These are phyloP conservation scores for Tremella fuciformis DNA, from an alignment of 768 basidiomycete species.

Conservation along the genomic window DNA sequence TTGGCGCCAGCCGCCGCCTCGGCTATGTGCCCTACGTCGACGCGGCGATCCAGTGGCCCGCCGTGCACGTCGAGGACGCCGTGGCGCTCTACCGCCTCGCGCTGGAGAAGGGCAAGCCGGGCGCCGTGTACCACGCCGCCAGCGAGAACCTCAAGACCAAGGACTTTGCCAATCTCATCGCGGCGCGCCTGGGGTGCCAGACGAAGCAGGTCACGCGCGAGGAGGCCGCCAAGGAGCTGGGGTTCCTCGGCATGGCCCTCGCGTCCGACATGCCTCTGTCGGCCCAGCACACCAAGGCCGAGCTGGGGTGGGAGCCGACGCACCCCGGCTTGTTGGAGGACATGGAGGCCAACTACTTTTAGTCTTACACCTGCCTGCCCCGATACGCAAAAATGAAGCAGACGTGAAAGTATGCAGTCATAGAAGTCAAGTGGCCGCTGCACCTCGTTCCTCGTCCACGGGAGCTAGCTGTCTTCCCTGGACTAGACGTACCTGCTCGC, in stretches of 20 bases:
- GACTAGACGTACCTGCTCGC: too few species aligned
- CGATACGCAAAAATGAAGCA: too few species aligned
- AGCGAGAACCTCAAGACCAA: conserved; percentile 11
- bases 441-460: too few species aligned
- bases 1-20: conserved; percentile 10
- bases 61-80: conserved; percentile 35
- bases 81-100: conserved; percentile 31
- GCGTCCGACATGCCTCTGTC: background rate
- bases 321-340: conserved; percentile 21
- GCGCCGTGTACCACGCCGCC: conserved; percentile 16
- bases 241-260: conserved; percentile 11
- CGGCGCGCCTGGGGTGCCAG: conserved; percentile 9
- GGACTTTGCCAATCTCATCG: conserved; percentile 20
- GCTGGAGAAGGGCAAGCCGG: conserved; percentile 23
- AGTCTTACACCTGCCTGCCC: too few species aligned
- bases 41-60: conserved; percentile 22
- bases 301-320: conserved; percentile 30
- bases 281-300: conserved; percentile 16
- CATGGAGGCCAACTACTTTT: conserved; percentile 9
- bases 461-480: too few species aligned
- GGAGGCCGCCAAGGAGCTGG: conserved; percentile 13
- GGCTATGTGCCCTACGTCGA: conserved; percentile 22
- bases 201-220: conserved; percentile 11
- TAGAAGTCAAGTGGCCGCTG: too few species aligned
- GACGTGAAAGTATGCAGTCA: too few species aligned